Conservation (phyloP, 208 protist genomes). For the Tritrichomonas musculus region DNA sequence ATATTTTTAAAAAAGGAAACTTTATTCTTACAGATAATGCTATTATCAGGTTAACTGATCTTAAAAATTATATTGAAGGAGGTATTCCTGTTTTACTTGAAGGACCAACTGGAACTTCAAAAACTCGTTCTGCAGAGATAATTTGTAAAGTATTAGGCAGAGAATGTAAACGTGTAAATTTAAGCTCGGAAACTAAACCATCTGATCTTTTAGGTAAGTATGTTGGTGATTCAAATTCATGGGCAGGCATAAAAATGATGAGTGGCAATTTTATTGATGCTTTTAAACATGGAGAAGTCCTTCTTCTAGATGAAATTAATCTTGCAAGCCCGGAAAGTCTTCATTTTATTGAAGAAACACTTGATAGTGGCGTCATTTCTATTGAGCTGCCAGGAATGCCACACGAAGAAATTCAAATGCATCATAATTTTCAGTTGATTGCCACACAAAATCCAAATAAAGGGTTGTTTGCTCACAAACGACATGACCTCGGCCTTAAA, state of each 20-base stretch:
- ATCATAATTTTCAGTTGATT: not conserved
- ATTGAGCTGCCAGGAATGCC: not conserved
- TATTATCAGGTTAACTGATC: not conserved
- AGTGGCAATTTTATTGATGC: not conserved
- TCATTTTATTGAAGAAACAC: constrained; percentile 30
- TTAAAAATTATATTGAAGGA: not conserved
- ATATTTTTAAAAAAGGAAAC: not conserved
- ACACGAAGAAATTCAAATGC: not conserved
- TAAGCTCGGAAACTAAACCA: not conserved
- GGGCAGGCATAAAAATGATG: not conserved
- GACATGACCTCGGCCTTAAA: not conserved
- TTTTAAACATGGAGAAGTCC: not conserved
- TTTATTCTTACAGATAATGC: not conserved
- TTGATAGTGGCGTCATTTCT: not conserved
- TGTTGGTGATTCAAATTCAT: not conserved
- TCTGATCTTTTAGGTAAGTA: not conserved
- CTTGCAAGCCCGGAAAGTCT: not conserved
- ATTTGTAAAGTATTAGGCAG: not conserved
- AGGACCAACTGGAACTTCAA: not conserved
- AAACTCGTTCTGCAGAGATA: not conserved
- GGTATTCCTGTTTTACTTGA: not conserved
- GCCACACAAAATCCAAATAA: constrained; percentile 28
- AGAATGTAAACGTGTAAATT: not conserved
- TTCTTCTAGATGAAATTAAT: constrained; percentile 34
- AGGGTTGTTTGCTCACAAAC: not conserved